A percentile compares a stretch with the other conserved stretches of the same genome.
Evolutionary conservation across 768 basidiomycete species (phyloP).

Genomic region (Tylopilus balloui): DNA sequence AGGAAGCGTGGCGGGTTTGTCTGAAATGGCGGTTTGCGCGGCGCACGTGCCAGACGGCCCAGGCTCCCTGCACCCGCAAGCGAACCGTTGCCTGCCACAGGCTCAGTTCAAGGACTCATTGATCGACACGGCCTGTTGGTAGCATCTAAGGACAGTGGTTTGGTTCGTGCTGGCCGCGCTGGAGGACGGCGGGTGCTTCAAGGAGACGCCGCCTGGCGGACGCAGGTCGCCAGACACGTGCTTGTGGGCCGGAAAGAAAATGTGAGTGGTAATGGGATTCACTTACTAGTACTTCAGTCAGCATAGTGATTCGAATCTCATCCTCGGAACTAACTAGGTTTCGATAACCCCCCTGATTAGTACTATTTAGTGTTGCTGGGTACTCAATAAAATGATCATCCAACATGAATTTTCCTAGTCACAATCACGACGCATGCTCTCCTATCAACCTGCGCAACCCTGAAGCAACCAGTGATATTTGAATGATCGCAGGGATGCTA

Average conservation of each 20-base stretch:
- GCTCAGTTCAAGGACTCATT: not conserved
- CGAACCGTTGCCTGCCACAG: not conserved
- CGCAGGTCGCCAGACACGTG: conserved; percentile 19
- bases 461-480: conserved; percentile 3
- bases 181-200: not conserved
- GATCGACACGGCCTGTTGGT: not conserved
- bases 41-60: conserved; percentile 11
- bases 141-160: not conserved
- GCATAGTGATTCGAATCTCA: too few relatives aligned
- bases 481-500: not conserved
- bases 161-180: not conserved
- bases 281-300: too few relatives aligned
- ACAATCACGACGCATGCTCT: not conserved
- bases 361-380: too few relatives aligned
- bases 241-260: conserved; percentile 12
- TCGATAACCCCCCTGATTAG: too few relatives aligned
- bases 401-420: not conserved
- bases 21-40: not conserved
- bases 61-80: not conserved
- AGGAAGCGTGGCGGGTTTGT: conserved; percentile 21
- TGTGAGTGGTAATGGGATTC: too few relatives aligned
- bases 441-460: conserved; percentile 9
- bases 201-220: not conserved
- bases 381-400: too few relatives aligned
- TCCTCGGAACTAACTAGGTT: too few relatives aligned